Conservation (phyloP, 1,139 yeast species). For the Hansenula anomala region DNA sequence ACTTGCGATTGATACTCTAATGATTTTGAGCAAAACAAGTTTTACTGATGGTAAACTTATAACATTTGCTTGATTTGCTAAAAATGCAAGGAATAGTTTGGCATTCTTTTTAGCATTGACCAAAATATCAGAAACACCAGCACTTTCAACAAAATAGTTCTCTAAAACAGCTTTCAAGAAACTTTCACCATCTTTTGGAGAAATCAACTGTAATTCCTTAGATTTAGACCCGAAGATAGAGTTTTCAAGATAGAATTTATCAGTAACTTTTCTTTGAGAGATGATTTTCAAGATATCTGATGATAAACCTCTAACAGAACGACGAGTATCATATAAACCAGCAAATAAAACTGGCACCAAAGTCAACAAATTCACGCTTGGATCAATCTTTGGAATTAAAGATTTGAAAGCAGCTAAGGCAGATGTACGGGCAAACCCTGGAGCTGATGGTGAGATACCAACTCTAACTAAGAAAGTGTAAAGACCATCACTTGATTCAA, state of each 20-base stretch:
- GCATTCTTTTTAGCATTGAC: constrained; percentile 37
- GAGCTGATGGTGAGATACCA: constrained; percentile 51
- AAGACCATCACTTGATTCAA: constrained; percentile 34
- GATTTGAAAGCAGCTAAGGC: constrained; percentile 38
- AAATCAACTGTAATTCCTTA: constrained; percentile 46
- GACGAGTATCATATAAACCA: constrained; percentile 34
- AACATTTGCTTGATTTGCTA: constrained; percentile 44
- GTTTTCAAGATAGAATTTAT: constrained; percentile 34
- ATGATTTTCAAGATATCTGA: constrained; percentile 29
- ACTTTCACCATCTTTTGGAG: constrained; percentile 57
- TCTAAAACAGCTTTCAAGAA: constrained; percentile 43
- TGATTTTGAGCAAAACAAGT: constrained; percentile 33
- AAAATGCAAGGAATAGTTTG: constrained; percentile 38
- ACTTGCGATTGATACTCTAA: constrained; percentile 26
- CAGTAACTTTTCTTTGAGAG: constrained; percentile 32
- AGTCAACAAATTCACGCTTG: constrained; percentile 32
- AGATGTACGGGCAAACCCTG: constrained; percentile 47
- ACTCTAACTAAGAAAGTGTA: constrained; percentile 57
- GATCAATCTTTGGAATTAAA: constrained; percentile 32
- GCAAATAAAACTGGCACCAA: constrained; percentile 38
- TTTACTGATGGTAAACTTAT: constrained; percentile 42
- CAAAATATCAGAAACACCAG: constrained; percentile 34
- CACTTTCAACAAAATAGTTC: constrained; percentile 41
- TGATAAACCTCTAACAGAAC: constrained; percentile 32
- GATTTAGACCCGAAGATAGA: constrained; percentile 43